Evolutionary conservation across 768 basidiomycete genomes (phyloP).

Genomic region (Suillus subaureus): DNA sequence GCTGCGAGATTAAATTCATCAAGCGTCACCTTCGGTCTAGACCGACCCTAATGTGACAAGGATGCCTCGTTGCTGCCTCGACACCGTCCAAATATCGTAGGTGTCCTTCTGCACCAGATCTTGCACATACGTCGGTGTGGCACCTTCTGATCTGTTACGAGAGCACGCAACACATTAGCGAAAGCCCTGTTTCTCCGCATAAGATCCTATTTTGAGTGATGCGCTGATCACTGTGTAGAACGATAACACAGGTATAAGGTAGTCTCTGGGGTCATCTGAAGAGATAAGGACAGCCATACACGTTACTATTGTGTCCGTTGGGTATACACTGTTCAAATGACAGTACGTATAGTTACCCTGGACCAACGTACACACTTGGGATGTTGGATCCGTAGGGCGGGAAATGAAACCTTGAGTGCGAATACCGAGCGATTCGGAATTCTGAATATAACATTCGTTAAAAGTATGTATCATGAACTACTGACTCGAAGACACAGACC

Average conservation of each 20-base stretch:
- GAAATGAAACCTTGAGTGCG: too few species aligned
- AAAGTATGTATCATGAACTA: too few species aligned
- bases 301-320: too few species aligned
- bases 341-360: too few species aligned
- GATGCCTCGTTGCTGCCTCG: constrained; percentile 63
- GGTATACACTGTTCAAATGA: too few species aligned
- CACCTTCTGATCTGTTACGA: constrained; percentile 74
- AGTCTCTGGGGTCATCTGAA: too few species aligned
- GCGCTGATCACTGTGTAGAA: constrained; percentile 68
- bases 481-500: too few species aligned
- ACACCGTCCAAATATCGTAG: constrained; percentile 63
- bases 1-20: constrained; percentile 55
- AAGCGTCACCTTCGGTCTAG: constrained; percentile 8
- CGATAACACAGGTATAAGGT: background rate
- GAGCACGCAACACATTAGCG: constrained; percentile 48
- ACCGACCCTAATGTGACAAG: constrained; percentile 91
- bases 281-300: too few species aligned
- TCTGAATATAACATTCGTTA: too few species aligned
- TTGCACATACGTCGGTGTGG: constrained; percentile 83
- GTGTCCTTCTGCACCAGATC: constrained; percentile 75
- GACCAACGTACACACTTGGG: constrained; percentile 1
- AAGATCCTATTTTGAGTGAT: constrained; percentile 66
- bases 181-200: constrained; percentile 33
- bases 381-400: too few species aligned
- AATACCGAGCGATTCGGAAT: too few species aligned